Evolutionary conservation across 1,139 yeast genomes (phyloP).

Genomic region (Saccharomyces pastorianus): DNA sequence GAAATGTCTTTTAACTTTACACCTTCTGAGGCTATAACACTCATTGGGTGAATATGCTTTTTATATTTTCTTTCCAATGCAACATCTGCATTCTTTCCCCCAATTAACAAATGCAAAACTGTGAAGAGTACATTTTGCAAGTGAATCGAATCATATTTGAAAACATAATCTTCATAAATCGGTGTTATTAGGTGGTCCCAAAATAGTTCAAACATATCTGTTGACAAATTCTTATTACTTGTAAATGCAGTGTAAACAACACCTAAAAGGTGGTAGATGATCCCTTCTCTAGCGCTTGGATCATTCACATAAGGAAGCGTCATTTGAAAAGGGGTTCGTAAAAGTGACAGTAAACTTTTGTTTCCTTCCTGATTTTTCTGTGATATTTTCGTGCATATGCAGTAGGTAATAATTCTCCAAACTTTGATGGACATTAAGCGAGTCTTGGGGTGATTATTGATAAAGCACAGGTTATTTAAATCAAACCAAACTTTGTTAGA

Average conservation of each 20-base stretch:
- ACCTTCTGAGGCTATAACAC: slow-evolving; percentile 19
- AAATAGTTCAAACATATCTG: slow-evolving; percentile 6
- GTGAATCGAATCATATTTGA: slow-evolving; percentile 6
- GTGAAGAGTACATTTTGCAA: slow-evolving; percentile 5
- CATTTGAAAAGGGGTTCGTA: slow-evolving; percentile 14
- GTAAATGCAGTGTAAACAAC: slow-evolving; percentile 11
- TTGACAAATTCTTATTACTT: not conserved
- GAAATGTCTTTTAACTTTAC: slow-evolving; percentile 12
- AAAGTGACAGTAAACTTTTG: slow-evolving; percentile 5
- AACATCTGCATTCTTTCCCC: slow-evolving; percentile 3
- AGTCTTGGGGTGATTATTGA: slow-evolving; percentile 7
- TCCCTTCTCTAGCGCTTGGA: not conserved
- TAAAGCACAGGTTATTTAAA: slow-evolving; percentile 16
- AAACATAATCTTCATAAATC: slow-evolving; percentile 4
- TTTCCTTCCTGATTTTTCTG: slow-evolving; percentile 1
- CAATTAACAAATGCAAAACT: slow-evolving; percentile 6
- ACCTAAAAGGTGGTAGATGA: slow-evolving; percentile 12
- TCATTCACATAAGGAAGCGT: slow-evolving; percentile 4
- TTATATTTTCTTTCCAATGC: not conserved
- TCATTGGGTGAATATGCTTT: slow-evolving; percentile 12
- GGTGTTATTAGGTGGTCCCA: slow-evolving; percentile 16
- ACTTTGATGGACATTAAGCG: slow-evolving; percentile 19
- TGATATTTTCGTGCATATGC: slow-evolving; percentile 13
- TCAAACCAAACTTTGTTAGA: slow-evolving; percentile 18
- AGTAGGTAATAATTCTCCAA: slow-evolving; percentile 25